Evolutionary conservation across 208 protist species (phyloP).

Genomic region (Trypanosoma platydactyli): DNA sequence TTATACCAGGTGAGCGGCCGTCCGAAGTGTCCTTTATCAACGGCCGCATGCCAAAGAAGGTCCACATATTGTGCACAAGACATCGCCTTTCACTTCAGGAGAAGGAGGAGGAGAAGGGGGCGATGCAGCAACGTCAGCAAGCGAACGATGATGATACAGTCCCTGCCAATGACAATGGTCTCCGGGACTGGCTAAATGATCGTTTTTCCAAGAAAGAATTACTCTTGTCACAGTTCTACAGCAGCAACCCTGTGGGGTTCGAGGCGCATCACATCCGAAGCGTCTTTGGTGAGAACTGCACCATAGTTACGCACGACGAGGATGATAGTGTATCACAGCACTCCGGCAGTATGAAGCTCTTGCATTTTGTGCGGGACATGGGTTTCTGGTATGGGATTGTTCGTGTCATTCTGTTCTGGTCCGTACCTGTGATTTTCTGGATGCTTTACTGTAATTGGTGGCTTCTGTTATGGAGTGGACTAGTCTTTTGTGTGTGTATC

Average conservation of each 20-base stretch:
- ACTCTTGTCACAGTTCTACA: conserved; percentile 72
- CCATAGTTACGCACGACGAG: conserved; percentile 55
- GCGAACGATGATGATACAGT: conserved; percentile 3
- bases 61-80: conserved; percentile 69
- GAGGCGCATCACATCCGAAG: conserved; percentile 50
- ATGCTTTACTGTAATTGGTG: conserved; percentile 6
- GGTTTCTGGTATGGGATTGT: conserved; percentile 27
- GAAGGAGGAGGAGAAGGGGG: not conserved
- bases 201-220: conserved; percentile 84
- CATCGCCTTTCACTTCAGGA: conserved; percentile 24
- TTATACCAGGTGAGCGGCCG: conserved; percentile 48
- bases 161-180: conserved; percentile 42
- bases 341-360: conserved; percentile 20
- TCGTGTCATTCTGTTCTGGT: conserved; percentile 29
- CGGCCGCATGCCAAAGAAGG: conserved; percentile 61
- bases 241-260: conserved; percentile 64
- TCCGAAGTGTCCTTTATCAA: conserved; percentile 70
- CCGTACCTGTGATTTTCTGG: conserved; percentile 19
- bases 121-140: not conserved
- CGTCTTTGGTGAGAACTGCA: conserved; percentile 52
- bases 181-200: conserved; percentile 62
- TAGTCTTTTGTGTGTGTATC: conserved; percentile 24
- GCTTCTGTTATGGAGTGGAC: conserved; percentile 23
- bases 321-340: conserved; percentile 29
- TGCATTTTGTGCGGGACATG: conserved; percentile 20